Conservation (phyloP, 139 green algal species). For the Picochlorum costavermella region DNA sequence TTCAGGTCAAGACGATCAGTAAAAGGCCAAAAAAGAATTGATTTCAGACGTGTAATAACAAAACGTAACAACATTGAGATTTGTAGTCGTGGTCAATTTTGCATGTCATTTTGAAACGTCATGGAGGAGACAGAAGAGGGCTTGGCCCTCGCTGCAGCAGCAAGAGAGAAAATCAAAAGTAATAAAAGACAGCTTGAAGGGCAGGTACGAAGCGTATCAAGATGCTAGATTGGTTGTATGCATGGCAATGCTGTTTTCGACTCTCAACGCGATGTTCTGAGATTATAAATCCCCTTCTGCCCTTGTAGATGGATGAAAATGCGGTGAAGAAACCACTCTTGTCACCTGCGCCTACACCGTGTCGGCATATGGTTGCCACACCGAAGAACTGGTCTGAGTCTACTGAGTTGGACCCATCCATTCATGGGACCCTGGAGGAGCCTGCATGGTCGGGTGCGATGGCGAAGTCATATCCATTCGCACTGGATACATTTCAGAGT, state of each 20-base stretch:
- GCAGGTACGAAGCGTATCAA: not conserved
- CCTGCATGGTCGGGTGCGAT: slow-evolving; percentile 45
- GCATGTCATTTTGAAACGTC: too few species aligned
- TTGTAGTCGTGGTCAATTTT: too few species aligned
- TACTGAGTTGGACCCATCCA: slow-evolving; percentile 29
- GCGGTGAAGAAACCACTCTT: not conserved
- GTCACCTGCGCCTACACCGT: not conserved
- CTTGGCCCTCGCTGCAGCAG: slow-evolving; percentile 39
- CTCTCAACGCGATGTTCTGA: too few species aligned
- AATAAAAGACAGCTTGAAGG: slow-evolving; percentile 39
- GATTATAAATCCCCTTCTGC: too few species aligned
- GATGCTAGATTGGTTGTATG: not conserved
- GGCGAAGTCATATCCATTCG: slow-evolving; percentile 80
- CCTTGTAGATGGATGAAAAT: not conserved
- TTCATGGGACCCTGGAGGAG: slow-evolving; percentile 56
- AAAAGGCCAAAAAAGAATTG: too few species aligned
- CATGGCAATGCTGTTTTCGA: too few species aligned
- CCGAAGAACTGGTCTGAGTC: slow-evolving; percentile 39
- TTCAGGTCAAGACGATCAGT: not conserved
- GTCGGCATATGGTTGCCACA: slow-evolving; percentile 54
- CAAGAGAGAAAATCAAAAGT: slow-evolving; percentile 46
- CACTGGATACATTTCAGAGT: slow-evolving; percentile 83
- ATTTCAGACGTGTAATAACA: too few species aligned
- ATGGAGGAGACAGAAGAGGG: slow-evolving; percentile 47
- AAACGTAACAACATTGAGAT: too few species aligned